Conservation (phyloP, 2,329 filamentous ascomycete genomes). For the Sphaerulina vaccinii region DNA sequence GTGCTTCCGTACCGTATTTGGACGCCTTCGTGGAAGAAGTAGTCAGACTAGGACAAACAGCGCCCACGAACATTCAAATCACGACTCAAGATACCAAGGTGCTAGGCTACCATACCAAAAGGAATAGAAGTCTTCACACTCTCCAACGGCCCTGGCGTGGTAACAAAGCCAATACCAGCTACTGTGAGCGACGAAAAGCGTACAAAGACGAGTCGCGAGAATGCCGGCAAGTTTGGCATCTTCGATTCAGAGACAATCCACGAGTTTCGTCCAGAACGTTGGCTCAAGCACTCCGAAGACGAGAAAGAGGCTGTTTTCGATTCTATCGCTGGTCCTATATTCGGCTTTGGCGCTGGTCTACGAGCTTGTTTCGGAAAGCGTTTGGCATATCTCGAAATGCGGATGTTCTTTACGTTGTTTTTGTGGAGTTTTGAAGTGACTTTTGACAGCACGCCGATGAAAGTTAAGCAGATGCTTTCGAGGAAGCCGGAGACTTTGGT, state of each 20-base stretch:
- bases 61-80: slow-evolving; percentile 6
- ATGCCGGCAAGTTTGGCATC: too few relatives aligned
- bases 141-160: background rate
- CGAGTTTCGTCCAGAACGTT: background rate
- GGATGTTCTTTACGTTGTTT: too few relatives aligned
- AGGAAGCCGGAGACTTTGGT: too few relatives aligned
- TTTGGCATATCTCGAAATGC: too few relatives aligned
- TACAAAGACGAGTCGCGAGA: background rate
- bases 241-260: slow-evolving; percentile 1
- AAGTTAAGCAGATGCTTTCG: too few relatives aligned
- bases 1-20: slow-evolving; percentile 2
- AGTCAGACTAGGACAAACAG: background rate
- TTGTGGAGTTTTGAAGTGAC: too few relatives aligned
- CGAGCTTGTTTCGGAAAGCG: too few relatives aligned
- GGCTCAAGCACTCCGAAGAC: too few relatives aligned
- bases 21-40: slow-evolving; percentile 13
- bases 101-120: slow-evolving; percentile 8
- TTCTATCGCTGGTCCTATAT: too few relatives aligned
- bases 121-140: slow-evolving; percentile 9
- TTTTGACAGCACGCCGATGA: too few relatives aligned
- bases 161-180: background rate
- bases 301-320: too few relatives aligned
- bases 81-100: slow-evolving; percentile 1
- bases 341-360: too few relatives aligned
- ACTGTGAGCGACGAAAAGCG: slow-evolving; percentile 2